Percentiles rank a stretch among this genome's conserved stretches.
phyloP scores from a whole-genome alignment of 352 stramenopile species.

The Blastocystis sp. region DNA sequence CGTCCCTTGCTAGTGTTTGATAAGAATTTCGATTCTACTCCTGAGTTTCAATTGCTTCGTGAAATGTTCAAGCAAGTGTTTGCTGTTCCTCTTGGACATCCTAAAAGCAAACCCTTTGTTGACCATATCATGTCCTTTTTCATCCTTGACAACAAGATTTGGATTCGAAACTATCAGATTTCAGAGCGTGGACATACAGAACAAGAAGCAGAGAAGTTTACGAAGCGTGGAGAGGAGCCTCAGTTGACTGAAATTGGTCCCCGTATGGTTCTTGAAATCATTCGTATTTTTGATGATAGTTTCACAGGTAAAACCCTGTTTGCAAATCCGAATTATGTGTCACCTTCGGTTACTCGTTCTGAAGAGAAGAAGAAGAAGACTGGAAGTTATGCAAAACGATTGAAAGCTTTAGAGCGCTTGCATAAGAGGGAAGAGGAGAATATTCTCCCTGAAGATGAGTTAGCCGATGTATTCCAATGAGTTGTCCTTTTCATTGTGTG shows the following conservation, averaged over 20 bases:
- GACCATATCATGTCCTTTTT: constrained; percentile 97
- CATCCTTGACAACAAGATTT: constrained; percentile 88
- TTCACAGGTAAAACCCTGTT: constrained; percentile 97
- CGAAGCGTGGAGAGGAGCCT: constrained; percentile 82
- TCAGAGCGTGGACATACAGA: constrained; percentile 74
- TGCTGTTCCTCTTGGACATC: constrained; percentile 93
- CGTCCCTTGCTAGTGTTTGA: constrained; percentile 96
- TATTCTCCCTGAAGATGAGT: constrained; percentile 78
- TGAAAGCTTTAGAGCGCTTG: constrained; percentile 79
- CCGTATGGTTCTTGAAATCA: constrained; percentile 95
- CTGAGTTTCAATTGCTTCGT: constrained; percentile 91
- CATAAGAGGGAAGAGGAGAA: constrained; percentile 77
- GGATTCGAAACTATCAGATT: constrained; percentile 98
- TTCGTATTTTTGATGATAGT: constrained; percentile 95
- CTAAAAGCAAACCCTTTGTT: constrained; percentile 99
- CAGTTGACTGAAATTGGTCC: constrained; percentile 98
- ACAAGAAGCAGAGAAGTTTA: constrained; percentile 59
- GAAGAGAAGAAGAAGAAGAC: constrained; percentile 87
- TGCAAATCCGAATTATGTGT: constrained; percentile 94
- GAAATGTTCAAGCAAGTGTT: constrained; percentile 89
- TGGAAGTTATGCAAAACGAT: constrained; percentile 84
- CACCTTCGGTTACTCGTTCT: constrained; percentile 85
- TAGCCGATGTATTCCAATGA: constrained; percentile 70
- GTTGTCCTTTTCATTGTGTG: neutral
- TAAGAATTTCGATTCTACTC: constrained; percentile 80